phyloP scores from a whole-genome alignment of 1,139 yeast species.

The Candida sp. region DNA sequence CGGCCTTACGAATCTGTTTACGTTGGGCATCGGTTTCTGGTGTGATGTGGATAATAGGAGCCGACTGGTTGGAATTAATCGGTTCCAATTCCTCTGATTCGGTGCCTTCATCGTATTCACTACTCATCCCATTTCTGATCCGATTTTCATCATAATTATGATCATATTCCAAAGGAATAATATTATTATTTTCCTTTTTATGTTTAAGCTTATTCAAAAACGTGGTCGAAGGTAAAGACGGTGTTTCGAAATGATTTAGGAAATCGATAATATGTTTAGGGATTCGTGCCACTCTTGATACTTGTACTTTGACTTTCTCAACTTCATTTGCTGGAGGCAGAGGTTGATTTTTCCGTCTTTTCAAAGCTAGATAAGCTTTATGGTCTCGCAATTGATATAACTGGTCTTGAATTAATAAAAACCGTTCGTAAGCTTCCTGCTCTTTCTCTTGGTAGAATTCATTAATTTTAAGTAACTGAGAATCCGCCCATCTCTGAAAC shows the following conservation, averaged over 20 bases:
- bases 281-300: background rate
- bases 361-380: constrained; percentile 17
- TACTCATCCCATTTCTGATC: constrained; percentile 34
- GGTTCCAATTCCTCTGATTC: constrained; percentile 7
- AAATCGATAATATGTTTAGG: background rate
- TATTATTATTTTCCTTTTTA: constrained; percentile 7
- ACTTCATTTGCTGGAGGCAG: background rate
- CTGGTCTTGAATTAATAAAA: constrained; percentile 64
- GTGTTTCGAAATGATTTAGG: constrained; percentile 48
- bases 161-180: constrained; percentile 21
- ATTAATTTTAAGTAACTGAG: constrained; percentile 57
- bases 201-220: constrained; percentile 31
- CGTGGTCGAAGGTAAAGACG: constrained; percentile 52
- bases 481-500: constrained; percentile 61
- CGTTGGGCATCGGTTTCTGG: constrained; percentile 15
- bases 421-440: constrained; percentile 56
- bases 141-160: constrained; percentile 37
- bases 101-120: constrained; percentile 7
- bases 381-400: constrained; percentile 62
- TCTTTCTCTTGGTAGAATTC: constrained; percentile 59
- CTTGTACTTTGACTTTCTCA: constrained; percentile 1
- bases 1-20: constrained; percentile 22
- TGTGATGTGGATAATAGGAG: constrained; percentile 4
- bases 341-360: constrained; percentile 1
- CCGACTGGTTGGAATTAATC: background rate